phyloP scores from a whole-genome alignment of 805 yeast species.

The Yamadazyma akitaensis region DNA sequence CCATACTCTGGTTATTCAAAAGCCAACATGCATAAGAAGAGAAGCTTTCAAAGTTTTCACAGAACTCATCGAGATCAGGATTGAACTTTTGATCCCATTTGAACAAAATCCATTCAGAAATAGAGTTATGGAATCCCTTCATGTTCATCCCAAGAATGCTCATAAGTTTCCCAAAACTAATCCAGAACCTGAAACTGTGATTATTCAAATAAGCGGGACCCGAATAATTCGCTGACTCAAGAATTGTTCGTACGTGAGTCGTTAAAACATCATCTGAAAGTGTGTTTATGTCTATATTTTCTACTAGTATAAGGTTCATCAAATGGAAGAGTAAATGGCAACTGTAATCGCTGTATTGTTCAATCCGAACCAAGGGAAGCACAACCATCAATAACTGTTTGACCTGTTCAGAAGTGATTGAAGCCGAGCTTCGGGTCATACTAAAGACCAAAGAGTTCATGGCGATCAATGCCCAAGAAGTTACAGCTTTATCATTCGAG shows the following conservation, averaged over 20 bases:
- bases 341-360: constrained; percentile 3
- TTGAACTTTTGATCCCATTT: constrained; percentile 38
- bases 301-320: background rate
- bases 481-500: constrained; percentile 2
- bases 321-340: constrained; percentile 3
- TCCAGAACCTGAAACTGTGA: constrained; percentile 56
- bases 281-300: background rate
- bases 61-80: constrained; percentile 6
- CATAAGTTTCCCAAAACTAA: constrained; percentile 7
- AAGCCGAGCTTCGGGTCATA: background rate
- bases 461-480: constrained; percentile 9
- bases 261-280: constrained; percentile 37
- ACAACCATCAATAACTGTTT: constrained; percentile 4
- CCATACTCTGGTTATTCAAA: background rate
- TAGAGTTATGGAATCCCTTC: constrained; percentile 21
- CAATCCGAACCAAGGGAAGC: constrained; percentile 8
- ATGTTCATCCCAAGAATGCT: constrained; percentile 24
- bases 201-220: constrained; percentile 54
- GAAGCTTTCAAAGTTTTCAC: constrained; percentile 15
- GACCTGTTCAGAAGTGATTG: background rate
- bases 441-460: constrained; percentile 8
- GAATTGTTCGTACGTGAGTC: constrained; percentile 46
- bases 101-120: constrained; percentile 50
- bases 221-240: constrained; percentile 54
- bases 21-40: constrained; percentile 43